These are phyloP conservation scores for Fraxinus excelsior DNA, from an alignment of 257 asterid genomes.

Conservation along the genomic window DNA sequence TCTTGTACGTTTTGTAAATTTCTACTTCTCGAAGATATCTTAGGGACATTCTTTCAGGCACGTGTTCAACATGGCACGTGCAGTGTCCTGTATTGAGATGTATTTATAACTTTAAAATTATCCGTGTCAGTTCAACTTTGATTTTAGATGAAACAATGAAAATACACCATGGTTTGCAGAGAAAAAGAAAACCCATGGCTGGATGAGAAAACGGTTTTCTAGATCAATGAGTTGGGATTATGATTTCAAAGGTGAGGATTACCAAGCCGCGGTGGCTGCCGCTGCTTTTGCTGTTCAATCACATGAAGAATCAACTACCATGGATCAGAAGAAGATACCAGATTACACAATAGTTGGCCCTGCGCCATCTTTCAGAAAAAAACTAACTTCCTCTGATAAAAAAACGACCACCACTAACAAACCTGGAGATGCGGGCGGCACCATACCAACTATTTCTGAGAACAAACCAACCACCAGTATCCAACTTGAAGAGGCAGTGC, in stretches of 20 bases:
- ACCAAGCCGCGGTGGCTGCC: conserved; percentile 45
- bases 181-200: conserved; percentile 31
- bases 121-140: no score
- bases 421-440: conserved; percentile 12
- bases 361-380: conserved; percentile 32
- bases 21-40: no score
- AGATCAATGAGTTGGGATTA: conserved; percentile 33
- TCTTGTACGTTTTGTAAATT: no score
- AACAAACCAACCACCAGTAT: conserved; percentile 9
- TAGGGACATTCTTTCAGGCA: no score
- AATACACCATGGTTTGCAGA: conserved; percentile 29
- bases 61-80: no score
- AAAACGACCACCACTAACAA: conserved; percentile 10
- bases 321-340: conserved; percentile 18
- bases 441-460: conserved; percentile 27
- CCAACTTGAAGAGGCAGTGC: conserved; percentile 16
- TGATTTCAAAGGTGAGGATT: conserved; percentile 30
- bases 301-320: conserved; percentile 28
- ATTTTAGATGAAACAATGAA: background rate
- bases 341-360: conserved; percentile 2
- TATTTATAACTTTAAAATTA: no score
- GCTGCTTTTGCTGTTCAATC: conserved; percentile 49
- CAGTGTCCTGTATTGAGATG: no score
- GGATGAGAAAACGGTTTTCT: conserved; percentile 43
- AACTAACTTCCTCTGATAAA: conserved; percentile 29